Conservation (phyloP, 257 asterid genomes). For the Oldenlandia corymbosa region DNA sequence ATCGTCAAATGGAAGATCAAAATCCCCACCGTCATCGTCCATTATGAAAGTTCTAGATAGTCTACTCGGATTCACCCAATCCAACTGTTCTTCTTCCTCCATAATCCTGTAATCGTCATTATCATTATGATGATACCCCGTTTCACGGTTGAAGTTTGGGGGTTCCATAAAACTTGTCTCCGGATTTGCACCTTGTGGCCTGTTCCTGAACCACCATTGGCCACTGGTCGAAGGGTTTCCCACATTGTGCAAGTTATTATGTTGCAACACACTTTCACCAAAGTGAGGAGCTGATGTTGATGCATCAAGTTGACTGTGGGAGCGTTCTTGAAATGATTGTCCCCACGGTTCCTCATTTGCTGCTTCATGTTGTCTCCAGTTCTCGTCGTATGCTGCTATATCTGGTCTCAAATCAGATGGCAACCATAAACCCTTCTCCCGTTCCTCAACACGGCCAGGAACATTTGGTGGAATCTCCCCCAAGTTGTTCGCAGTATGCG, state of each 20-base stretch:
- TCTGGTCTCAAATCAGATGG: conserved; percentile 29
- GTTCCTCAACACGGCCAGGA: conserved; percentile 27
- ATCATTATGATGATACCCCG: conserved; percentile 8
- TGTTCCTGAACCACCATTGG: conserved; percentile 73
- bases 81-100: conserved; percentile 42
- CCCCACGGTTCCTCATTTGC: conserved; percentile 45
- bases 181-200: conserved; percentile 28
- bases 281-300: conserved; percentile 75
- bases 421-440: conserved; percentile 32
- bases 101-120: conserved; percentile 38
- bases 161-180: conserved; percentile 80
- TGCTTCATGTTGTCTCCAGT: conserved; percentile 39
- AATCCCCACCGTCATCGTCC: conserved; percentile 59
- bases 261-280: conserved; percentile 54
- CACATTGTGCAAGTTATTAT: conserved; percentile 28
- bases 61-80: conserved; percentile 39
- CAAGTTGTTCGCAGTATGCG: conserved; percentile 26
- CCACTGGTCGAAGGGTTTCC: conserved; percentile 26
- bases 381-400: conserved; percentile 25
- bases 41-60: conserved; percentile 55
- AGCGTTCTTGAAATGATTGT: conserved; percentile 38
- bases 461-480: conserved; percentile 26
- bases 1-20: conserved; percentile 75
- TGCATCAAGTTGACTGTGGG: conserved; percentile 46
- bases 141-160: conserved; percentile 40